Percentiles rank a stretch among this genome's conserved stretches.
These are phyloP conservation scores for Bipolaris sorokiniana DNA, from an alignment of 2,329 filamentous ascomycete species.

Conservation along the genomic window DNA sequence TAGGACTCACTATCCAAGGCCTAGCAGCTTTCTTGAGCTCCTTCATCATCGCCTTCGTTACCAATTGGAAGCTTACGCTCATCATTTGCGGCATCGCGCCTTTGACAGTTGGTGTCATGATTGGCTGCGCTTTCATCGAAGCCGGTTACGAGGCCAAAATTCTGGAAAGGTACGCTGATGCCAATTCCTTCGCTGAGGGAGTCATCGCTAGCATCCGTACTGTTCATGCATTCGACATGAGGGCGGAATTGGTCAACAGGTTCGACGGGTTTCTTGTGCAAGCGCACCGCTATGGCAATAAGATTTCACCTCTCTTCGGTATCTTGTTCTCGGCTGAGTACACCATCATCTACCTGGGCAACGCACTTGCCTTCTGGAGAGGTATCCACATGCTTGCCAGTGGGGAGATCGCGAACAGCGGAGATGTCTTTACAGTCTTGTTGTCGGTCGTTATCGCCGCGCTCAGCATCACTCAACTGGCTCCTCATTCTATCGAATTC, in stretches of 20 bases:
- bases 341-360: slow-evolving; percentile 69
- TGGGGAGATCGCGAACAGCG: slow-evolving; percentile 56
- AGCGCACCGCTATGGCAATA: slow-evolving; percentile 59
- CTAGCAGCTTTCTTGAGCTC: slow-evolving; percentile 69
- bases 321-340: slow-evolving; percentile 66
- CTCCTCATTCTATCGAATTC: slow-evolving; percentile 19
- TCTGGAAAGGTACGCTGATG: slow-evolving; percentile 1
- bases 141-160: slow-evolving; percentile 14
- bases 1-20: slow-evolving; percentile 52
- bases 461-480: slow-evolving; percentile 47
- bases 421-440: slow-evolving; percentile 74
- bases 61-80: slow-evolving; percentile 89
- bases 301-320: slow-evolving; percentile 62
- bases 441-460: slow-evolving; percentile 88
- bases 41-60: slow-evolving; percentile 90
- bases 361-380: slow-evolving; percentile 70
- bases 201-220: slow-evolving; percentile 20
- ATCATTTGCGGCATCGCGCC: slow-evolving; percentile 55
- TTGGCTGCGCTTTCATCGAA: slow-evolving; percentile 22
- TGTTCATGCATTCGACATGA: slow-evolving; percentile 67
- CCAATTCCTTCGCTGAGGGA: slow-evolving; percentile 15
- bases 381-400: slow-evolving; percentile 50
- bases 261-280: slow-evolving; percentile 59
- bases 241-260: slow-evolving; percentile 61
- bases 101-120: slow-evolving; percentile 40